Base-by-base conservation (phyloP, 805 yeast species). In the Soucietia sequanensis region DNA sequence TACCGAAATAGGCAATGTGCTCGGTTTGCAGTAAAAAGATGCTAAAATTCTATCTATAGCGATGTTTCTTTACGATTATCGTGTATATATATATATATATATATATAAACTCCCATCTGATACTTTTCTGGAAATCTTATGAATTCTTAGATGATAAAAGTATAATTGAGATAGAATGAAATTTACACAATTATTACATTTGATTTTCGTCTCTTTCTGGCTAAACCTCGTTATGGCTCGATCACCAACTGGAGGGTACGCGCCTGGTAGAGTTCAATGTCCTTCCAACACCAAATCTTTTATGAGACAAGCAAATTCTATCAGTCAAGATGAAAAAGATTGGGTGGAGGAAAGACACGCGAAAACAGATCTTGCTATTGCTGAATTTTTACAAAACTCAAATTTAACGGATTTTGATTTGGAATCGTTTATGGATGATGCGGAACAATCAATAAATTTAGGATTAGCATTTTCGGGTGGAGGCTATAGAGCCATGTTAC, bases 401-500 rank as follows among this genome's bases (percentile, higher is more conserved):
- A 55, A 52, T 16, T 33, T 60, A 21, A 37, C 47, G 4, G 48
- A 45, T 31, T 49, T 52, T 28, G 46, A 57, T 34, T 50, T 50
- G 4, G 49, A 43, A 13, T 39, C 38, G 21, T 58, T 59, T 31
- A 29, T 58, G 21, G 34, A 16, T 14, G 15, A 37, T 10, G 42
- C 38, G 12, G 38, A 39, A 28, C 13, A 35, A 7, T 35, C 50
- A n/a, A 31, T 43, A 4, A 49, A 42, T 12, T 52, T 66, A 13
- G 72, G 64, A 4, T 37, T 66, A 15, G 68, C 71, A 3, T 56
- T 66, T 37, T 49, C 62, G 7, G 72, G 72, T 2, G 72, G 72
- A 11, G 65, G 70, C 2, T 66, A 65, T 41, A 47, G 72, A 34
- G 62, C 70, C 12, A 61, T 68, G 87, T 62, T 88, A 29, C 62